Percentiles rank a stretch among this genome's conserved stretches.
phyloP scores from a whole-genome alignment of 2,329 filamentous ascomycete species.

The Rhynchosporium secalis region DNA sequence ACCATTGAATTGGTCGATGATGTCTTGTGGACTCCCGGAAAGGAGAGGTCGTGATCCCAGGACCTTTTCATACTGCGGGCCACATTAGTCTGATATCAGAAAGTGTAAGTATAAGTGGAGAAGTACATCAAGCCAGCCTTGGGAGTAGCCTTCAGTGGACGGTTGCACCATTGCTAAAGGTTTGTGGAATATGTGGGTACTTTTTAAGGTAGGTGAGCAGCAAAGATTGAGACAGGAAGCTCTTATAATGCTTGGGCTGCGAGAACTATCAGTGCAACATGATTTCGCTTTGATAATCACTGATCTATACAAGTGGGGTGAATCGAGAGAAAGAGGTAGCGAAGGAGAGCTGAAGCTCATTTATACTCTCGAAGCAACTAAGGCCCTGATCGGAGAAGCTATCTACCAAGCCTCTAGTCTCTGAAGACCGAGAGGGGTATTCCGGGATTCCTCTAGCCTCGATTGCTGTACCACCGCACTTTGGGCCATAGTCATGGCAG shows the following conservation, averaged over 20 bases:
- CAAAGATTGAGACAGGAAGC: not conserved
- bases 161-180: conserved; percentile 17
- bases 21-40: conserved; percentile 22
- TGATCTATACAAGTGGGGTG: not conserved
- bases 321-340: not conserved
- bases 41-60: conserved; percentile 27
- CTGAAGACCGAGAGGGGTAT: not conserved
- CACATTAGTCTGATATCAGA: not conserved
- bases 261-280: not conserved
- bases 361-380: not conserved
- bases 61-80: conserved; percentile 28
- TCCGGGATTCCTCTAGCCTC: not conserved
- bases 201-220: not conserved
- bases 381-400: not conserved
- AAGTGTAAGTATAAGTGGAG: not conserved
- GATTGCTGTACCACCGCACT: not conserved
- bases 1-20: conserved; percentile 25
- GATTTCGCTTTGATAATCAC: not conserved
- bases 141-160: conserved; percentile 26
- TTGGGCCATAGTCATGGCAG: no score
- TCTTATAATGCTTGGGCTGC: not conserved
- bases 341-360: not conserved
- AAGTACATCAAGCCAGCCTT: conserved; percentile 33
- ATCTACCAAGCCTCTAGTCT: no score
- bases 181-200: not conserved